Base-by-base conservation (phyloP, 768 basidiomycete species). In the Naematelia aurantialba region DNA sequence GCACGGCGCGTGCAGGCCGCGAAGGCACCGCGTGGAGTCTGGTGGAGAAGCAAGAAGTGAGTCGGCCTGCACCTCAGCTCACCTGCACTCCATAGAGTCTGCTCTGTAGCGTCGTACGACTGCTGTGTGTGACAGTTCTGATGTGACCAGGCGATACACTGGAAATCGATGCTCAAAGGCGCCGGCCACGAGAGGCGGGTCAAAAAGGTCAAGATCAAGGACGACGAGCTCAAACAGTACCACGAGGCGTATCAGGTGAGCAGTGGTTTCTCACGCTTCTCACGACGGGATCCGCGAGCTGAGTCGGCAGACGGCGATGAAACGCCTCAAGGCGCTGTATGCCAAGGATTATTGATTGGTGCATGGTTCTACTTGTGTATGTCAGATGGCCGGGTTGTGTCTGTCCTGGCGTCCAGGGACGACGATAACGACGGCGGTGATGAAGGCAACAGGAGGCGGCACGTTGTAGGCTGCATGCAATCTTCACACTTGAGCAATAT, bases 1-100 rank as follows among this genome's bases (percentile, higher is more conserved):
- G 96, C 45, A 98, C 96, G 4, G 96, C 96, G 2, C 83, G 96
- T 52, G 96, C 96, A 2, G 96, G 96, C 5, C 81, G 88, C 47
- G 78, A 79, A 21, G 96, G 96, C 4, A 84, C 88, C 63, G 92
- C 93, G 1, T 99, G 94, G 94, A 89, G 88, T 1, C 78, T 98
- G 67, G 89, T 98, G 5, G 96, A 98, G 79, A 88, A 91, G 73
- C 93, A 96, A 58, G 79, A 79, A 69, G 78, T 73, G 45, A 49
- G 71, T 21, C 30, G 39, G n/a, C n/a, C n/a, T n/a, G n/a, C n/a
- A n/a, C n/a, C n/a, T 19, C 13, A 39, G 4, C 29, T 45, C 17
- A 22, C 5, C 17, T 50, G 34, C 34, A 5, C 27, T 46, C 73
- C 89, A 91, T 82, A 89, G 86, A n/a, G n/a, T n/a, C n/a, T n/a